Conservation (phyloP, 2,329 filamentous ascomycete genomes). For the Dactylellina sp. region DNA sequence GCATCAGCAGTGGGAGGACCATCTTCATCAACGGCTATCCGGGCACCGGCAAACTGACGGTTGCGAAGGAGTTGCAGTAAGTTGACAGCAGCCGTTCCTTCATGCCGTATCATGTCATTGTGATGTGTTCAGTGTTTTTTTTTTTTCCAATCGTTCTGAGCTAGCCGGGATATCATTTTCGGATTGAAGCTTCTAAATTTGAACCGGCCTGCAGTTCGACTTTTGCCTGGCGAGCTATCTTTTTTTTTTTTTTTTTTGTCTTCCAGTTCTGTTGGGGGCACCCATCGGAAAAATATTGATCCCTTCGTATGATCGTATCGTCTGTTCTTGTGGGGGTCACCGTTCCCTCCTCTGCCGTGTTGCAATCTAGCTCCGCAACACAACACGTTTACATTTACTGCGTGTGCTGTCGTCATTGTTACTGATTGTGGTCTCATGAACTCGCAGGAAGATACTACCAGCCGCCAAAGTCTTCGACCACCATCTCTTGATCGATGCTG, state of each 20-base stretch:
- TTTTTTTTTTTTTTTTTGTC: constrained; percentile 4
- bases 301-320: constrained; percentile 25
- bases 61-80: constrained; percentile 61
- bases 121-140: constrained; percentile 21
- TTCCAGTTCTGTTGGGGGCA: constrained; percentile 22
- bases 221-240: constrained; percentile 49
- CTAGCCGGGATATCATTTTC: constrained; percentile 27
- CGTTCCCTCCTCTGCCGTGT: not conserved
- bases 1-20: constrained; percentile 21
- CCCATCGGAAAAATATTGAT: constrained; percentile 54
- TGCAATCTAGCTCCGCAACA: too few species aligned
- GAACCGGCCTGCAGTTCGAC: constrained; percentile 24
- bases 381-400: constrained; percentile 20
- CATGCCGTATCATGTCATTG: constrained; percentile 39
- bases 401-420: not conserved
- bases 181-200: constrained; percentile 45
- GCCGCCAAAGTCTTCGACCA: constrained; percentile 61
- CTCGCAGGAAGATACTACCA: constrained; percentile 59
- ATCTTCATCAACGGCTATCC: constrained; percentile 63
- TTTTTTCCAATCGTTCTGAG: not conserved
- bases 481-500: constrained; percentile 61
- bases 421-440: constrained; percentile 13
- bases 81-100: constrained; percentile 17
- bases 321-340: constrained; percentile 41
- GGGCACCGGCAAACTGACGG: constrained; percentile 62